phyloP scores from a whole-genome alignment of 495 filamentous ascomycete genomes.

The Penicillium mononematosum region DNA sequence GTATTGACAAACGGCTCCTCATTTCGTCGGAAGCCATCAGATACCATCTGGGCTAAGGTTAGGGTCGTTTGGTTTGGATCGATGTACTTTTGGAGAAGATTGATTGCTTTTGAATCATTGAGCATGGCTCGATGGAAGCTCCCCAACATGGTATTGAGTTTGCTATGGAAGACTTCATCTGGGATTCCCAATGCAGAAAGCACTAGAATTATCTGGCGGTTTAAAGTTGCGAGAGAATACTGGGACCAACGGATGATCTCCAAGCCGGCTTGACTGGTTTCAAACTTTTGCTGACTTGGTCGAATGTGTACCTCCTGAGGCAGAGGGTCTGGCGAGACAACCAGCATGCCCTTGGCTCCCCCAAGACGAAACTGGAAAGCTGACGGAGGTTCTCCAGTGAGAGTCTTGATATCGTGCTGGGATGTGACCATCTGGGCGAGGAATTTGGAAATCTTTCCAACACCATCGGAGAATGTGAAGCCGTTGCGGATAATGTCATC shows the following conservation, averaged over 20 bases:
- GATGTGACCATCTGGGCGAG: constrained; percentile 67
- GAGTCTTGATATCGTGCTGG: constrained; percentile 57
- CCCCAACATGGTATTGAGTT: constrained; percentile 62
- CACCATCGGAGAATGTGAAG: constrained; percentile 83
- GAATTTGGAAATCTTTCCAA: constrained; percentile 84
- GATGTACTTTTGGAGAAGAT: constrained; percentile 68
- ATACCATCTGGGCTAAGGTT: constrained; percentile 68
- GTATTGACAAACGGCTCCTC: constrained; percentile 82
- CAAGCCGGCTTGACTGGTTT: constrained; percentile 63
- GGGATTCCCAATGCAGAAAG: constrained; percentile 73
- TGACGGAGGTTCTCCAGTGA: constrained; percentile 58
- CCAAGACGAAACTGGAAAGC: constrained; percentile 89
- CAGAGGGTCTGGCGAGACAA: constrained; percentile 60
- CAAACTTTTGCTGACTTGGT: constrained; percentile 84
- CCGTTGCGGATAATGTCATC: constrained; percentile 65
- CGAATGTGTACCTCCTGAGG: constrained; percentile 70
- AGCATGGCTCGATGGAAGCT: constrained; percentile 67
- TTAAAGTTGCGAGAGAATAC: constrained; percentile 72
- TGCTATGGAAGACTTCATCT: constrained; percentile 63
- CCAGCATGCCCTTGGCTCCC: constrained; percentile 87
- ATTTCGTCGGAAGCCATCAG: constrained; percentile 71
- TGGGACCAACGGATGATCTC: constrained; percentile 83
- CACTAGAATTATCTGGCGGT: constrained; percentile 84
- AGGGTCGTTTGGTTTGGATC: constrained; percentile 84
- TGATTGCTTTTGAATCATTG: constrained; percentile 59